Evolutionary conservation across 352 stramenopile species (phyloP).

Genomic region (Phytophthora fragariaefolia): DNA sequence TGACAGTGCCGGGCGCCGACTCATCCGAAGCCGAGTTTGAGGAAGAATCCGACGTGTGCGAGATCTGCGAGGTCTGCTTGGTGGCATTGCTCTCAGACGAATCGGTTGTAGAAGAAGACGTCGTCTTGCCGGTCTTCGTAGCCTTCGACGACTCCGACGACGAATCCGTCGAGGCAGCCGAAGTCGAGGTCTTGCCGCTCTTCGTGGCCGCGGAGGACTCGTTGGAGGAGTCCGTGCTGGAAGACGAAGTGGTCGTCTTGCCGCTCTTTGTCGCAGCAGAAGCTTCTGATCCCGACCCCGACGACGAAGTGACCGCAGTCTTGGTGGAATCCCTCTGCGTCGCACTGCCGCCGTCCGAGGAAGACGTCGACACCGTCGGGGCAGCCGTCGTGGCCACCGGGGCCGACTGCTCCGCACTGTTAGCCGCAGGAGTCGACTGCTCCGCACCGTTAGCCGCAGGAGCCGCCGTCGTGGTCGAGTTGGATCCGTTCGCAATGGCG

Average conservation of each 20-base stretch:
- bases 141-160: constrained; percentile 2
- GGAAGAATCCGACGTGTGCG: constrained; percentile 4
- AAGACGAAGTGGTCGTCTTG: constrained; percentile 2
- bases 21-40: constrained; percentile 10
- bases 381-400: constrained; percentile 16
- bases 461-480: constrained; percentile 7
- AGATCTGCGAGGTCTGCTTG: constrained; percentile 13
- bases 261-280: constrained; percentile 2
- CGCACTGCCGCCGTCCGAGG: too few species aligned
- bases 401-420: not conserved
- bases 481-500: constrained; percentile 32
- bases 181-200: constrained; percentile 14
- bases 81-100: constrained; percentile 13
- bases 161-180: constrained; percentile 9
- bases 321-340: constrained; percentile 13
- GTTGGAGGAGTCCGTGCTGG: not conserved
- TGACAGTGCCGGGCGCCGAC: constrained; percentile 38
- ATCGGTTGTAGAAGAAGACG: constrained; percentile 16
- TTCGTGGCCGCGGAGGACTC: not conserved
- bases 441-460: constrained; percentile 5
- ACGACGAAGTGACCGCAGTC: constrained; percentile 5
- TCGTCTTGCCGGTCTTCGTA: constrained; percentile 20
- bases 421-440: constrained; percentile 1
- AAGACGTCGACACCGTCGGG: constrained; percentile 5
- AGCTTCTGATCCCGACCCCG: not conserved